A percentile compares a stretch with the other conserved stretches of the same genome.
phyloP scores from a whole-genome alignment of 768 basidiomycete species.

The Grammothele lineata region DNA sequence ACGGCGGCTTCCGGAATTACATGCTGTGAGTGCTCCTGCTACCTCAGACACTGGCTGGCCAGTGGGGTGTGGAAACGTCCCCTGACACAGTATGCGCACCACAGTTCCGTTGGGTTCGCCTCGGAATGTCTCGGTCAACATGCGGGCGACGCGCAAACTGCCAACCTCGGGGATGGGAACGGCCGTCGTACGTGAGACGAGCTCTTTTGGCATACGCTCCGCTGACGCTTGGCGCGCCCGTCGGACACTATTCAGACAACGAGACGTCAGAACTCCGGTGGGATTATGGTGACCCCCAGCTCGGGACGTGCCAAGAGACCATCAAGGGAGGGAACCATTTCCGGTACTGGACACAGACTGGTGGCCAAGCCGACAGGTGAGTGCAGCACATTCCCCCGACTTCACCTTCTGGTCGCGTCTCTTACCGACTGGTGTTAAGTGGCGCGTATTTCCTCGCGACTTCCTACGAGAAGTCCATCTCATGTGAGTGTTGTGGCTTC shows the following conservation, averaged over 20 bases:
- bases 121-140: slow-evolving; percentile 85
- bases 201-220: background rate
- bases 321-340: slow-evolving; percentile 85
- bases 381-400: slow-evolving; percentile 10
- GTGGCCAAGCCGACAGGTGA: slow-evolving; percentile 53
- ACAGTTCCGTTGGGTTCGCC: slow-evolving; percentile 66
- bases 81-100: too few species aligned
- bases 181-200: slow-evolving; percentile 52
- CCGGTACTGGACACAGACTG: slow-evolving; percentile 85
- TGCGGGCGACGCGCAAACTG: slow-evolving; percentile 60
- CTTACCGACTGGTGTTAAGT: slow-evolving; percentile 29
- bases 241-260: slow-evolving; percentile 72
- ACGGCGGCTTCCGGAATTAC: slow-evolving; percentile 82
- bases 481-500: slow-evolving; percentile 34
- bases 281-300: slow-evolving; percentile 73
- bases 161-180: slow-evolving; percentile 80
- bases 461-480: slow-evolving; percentile 68
- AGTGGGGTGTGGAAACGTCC: too few species aligned
- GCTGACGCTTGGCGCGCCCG: too few species aligned
- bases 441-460: slow-evolving; percentile 72
- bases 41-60: too few species aligned
- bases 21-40: slow-evolving; percentile 52
- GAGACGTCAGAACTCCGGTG: slow-evolving; percentile 82
- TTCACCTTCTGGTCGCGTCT: too few species aligned
- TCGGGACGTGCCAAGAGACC: slow-evolving; percentile 87